Base-by-base conservation (phyloP, 352 stramenopile genomes). In the Globisporangium cylindrosporum region DNA sequence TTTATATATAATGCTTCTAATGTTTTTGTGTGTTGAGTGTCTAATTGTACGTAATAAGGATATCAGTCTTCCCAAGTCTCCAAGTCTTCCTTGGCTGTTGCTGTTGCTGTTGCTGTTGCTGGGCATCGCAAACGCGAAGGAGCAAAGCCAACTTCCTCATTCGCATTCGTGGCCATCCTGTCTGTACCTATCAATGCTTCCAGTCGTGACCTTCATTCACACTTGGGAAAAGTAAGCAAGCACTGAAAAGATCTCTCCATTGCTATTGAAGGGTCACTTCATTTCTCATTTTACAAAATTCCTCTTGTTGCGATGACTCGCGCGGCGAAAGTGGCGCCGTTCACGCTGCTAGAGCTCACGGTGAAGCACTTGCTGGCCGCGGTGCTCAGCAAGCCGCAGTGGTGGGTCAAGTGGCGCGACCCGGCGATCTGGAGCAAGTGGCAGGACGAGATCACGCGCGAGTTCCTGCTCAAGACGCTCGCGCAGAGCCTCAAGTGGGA, bases 331-430 rank as follows among this genome's bases (percentile, higher is more conserved):
- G 46, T 49, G 20, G 20, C 27, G 27, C 54, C 64, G 41, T 65
- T 57, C 41, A 57, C 64, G 41, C 64, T 70, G 2, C 14, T 70
- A 56, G 64, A 70, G 24, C 56, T 70, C 29, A 58, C 43, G n/a
- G 34, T 59, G 5, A 64, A 60, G 56, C 56, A 38, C 29, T 46
- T 56, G 14, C 4, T 53, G 12, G 27, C 9, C 14, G 25, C 56
- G 3, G 46, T 65, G 41, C 55, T 70, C 12, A 32, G 32, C 34
- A 70, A 70, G 36, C 43, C 56, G 64, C 64, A 54, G 64, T 65
- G 64, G 64, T 59, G 41, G 64, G 20, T 57, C 64, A 70, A 70
- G 64, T 41, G 64, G 29, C 43, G 54, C 12, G 64, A 70, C 20
- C 18, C 41, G 18, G 64, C 24, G 38, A 70, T 70, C 22, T 32